These are phyloP conservation scores for Hevea brasiliensis DNA, from an alignment of 345 rosid genomes.

Conservation along the genomic window DNA sequence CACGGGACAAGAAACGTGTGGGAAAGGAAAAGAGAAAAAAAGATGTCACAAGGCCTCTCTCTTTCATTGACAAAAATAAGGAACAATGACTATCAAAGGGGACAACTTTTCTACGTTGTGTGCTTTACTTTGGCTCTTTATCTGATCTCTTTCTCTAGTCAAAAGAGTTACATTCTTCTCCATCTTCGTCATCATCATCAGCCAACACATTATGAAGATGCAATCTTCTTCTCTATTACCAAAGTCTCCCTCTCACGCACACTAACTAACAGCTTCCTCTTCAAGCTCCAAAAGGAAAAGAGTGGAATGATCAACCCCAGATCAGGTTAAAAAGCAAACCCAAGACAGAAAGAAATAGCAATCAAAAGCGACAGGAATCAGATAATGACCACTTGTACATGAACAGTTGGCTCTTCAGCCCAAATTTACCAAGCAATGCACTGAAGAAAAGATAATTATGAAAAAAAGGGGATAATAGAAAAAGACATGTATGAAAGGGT, in stretches of 20 bases:
- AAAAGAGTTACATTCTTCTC: slow-evolving; percentile 16
- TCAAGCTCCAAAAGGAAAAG: slow-evolving; percentile 6
- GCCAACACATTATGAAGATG: slow-evolving; percentile 11
- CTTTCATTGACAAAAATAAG: slow-evolving; percentile 25
- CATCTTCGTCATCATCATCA: slow-evolving; percentile 15
- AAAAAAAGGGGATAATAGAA: not conserved
- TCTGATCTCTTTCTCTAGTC: slow-evolving; percentile 19
- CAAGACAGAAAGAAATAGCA: not conserved
- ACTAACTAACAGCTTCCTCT: slow-evolving; percentile 11
- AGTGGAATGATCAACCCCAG: slow-evolving; percentile 2
- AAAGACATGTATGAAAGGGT: not conserved
- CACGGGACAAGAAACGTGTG: slow-evolving; percentile 37
- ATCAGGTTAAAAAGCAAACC: not conserved
- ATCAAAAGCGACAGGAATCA: slow-evolving; percentile 1
- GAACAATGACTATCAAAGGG: slow-evolving; percentile 25
- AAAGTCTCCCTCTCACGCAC: not conserved
- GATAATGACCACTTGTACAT: not conserved
- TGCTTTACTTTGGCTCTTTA: slow-evolving; percentile 20
- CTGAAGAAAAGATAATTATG: not conserved
- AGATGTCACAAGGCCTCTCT: slow-evolving; percentile 7
- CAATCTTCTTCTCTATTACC: slow-evolving; percentile 15
- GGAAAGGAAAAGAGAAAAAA: slow-evolving; percentile 16
- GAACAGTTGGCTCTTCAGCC: not conserved
- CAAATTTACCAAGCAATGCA: not conserved
- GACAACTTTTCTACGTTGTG: slow-evolving; percentile 29